Percentiles rank a stretch among this genome's conserved stretches.
Evolutionary conservation across 164 flowering plant genomes (phyloP).

Genomic region (Magnolia kwangsiensis): DNA sequence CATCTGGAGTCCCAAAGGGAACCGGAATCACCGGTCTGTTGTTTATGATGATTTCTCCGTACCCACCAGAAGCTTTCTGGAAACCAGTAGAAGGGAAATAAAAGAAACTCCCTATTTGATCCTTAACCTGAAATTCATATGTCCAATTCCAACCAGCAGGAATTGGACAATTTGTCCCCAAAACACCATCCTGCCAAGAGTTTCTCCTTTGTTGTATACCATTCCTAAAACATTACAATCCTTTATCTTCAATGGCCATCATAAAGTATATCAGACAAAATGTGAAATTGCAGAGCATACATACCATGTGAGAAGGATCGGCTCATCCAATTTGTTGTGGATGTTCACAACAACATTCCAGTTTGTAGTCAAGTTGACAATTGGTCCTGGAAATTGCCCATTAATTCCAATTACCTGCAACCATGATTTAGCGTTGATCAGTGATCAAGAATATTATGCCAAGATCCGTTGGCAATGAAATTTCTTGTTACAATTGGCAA

Average conservation of each 20-base stretch:
- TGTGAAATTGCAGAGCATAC: neutral
- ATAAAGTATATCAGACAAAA: neutral
- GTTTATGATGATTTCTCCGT: constrained; percentile 79
- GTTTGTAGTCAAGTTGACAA: constrained; percentile 83
- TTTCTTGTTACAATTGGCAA: neutral
- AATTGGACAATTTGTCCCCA: constrained; percentile 93
- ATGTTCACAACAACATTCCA: constrained; percentile 94
- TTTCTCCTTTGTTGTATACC: constrained; percentile 86
- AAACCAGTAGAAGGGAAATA: constrained; percentile 79
- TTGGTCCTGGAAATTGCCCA: constrained; percentile 88
- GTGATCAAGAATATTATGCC: neutral
- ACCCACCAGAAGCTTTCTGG: constrained; percentile 93
- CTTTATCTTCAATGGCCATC: neutral
- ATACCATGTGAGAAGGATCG: constrained; percentile 89
- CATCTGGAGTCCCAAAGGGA: constrained; percentile 85
- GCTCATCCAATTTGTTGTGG: constrained; percentile 83
- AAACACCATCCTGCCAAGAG: constrained; percentile 98
- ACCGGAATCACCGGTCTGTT: constrained; percentile 81
- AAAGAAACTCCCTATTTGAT: constrained; percentile 94
- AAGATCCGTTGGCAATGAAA: neutral
- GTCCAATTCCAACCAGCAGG: constrained; percentile 97
- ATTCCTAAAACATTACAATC: constrained; percentile 57
- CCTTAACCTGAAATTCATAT: constrained; percentile 89
- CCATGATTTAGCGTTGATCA: constrained; percentile 2
- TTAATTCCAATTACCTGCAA: constrained; percentile 82